Evolutionary conservation across 2,329 filamentous ascomycete genomes (phyloP), one percentile per base, ranked within the genome.

Genomic region (Paraphoma chrysanthemicola): DNA sequence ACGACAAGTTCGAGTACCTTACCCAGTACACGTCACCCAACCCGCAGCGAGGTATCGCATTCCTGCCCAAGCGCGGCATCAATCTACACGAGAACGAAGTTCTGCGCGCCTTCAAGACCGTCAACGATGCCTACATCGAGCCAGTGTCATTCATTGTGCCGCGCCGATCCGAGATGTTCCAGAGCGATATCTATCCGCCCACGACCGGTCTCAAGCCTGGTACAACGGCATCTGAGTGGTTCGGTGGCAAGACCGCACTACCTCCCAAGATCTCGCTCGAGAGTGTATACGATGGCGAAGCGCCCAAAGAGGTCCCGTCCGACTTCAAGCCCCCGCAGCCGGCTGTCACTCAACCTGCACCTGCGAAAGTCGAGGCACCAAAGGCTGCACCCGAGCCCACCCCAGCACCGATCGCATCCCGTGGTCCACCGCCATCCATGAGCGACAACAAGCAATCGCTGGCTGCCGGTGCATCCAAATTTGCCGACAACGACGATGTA

Each of bases 131-230:
- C 45, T 97, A 96, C 80, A 92, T 99, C 69, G 95, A 99, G 80
- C 95, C 95, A 41, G 91, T 99, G 72, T 97, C 95, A 1, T 99
- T 99, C 81, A 96, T 96, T 52, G 95, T 98, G 1, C 95, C 95
- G 47, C 88, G 95, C 62, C 88, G 95, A 62, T 92, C 95, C 53
- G 93, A 97, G 78, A 92, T 90, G 49, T 97, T 97, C 87, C 94
- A 98, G 80, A 92, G 93, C 59, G 95, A 99, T 74, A 97, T 99
- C 70, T 99, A 92, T 78, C 95, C 94, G 42, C 94, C 95, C 10
- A 90, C 93, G 11, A 83, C 84, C 53, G 94, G 95, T 59, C 77
- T 86, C 51, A 96, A 92, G 79, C 87, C 95, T 48, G 93, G 90
- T 56, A 86, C 96, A 72, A 90, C 88, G 53, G 86, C 90, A 41